These are phyloP conservation scores for Collybia mongolica DNA, from an alignment of 768 basidiomycete species.

Conservation along the genomic window DNA sequence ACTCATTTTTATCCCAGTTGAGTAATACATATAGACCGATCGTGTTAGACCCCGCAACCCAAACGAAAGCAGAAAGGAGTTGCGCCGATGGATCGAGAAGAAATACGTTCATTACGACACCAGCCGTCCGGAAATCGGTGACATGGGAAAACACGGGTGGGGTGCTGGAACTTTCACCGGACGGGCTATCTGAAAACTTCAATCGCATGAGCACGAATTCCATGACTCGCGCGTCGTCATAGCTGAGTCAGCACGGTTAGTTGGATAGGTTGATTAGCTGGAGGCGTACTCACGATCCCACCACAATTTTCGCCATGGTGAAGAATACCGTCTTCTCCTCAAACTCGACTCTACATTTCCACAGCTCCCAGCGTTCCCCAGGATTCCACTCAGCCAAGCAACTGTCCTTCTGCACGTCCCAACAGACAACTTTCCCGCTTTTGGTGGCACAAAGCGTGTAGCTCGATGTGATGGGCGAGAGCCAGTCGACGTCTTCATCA, in stretches of 20 bases:
- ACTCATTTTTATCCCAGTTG: conserved; percentile 66
- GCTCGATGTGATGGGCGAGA: conserved; percentile 73
- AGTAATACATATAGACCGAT: conserved; percentile 62
- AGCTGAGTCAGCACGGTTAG: conserved; percentile 26
- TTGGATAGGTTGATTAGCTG: not conserved
- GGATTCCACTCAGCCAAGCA: conserved; percentile 73
- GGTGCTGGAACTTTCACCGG: conserved; percentile 32
- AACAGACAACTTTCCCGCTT: conserved; percentile 73
- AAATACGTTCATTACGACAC: conserved; percentile 78
- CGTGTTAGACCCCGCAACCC: conserved; percentile 52
- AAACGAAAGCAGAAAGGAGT: conserved; percentile 69
- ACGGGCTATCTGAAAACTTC: conserved; percentile 50
- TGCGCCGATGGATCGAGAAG: conserved; percentile 63
- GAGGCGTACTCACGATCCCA: conserved; percentile 41
- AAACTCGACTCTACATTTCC: conserved; percentile 80
- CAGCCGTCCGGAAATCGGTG: conserved; percentile 62
- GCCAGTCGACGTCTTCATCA: conserved; percentile 70
- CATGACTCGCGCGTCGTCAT: conserved; percentile 64
- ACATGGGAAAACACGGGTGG: conserved; percentile 57
- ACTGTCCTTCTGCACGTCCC: conserved; percentile 64
- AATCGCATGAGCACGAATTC: conserved; percentile 72
- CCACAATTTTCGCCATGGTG: conserved; percentile 67
- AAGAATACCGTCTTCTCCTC: conserved; percentile 71
- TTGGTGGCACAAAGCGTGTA: conserved; percentile 80
- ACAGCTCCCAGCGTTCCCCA: conserved; percentile 61